These are phyloP conservation scores for Lepidium africanum DNA, from an alignment of 345 rosid genomes.

Conservation along the genomic window DNA sequence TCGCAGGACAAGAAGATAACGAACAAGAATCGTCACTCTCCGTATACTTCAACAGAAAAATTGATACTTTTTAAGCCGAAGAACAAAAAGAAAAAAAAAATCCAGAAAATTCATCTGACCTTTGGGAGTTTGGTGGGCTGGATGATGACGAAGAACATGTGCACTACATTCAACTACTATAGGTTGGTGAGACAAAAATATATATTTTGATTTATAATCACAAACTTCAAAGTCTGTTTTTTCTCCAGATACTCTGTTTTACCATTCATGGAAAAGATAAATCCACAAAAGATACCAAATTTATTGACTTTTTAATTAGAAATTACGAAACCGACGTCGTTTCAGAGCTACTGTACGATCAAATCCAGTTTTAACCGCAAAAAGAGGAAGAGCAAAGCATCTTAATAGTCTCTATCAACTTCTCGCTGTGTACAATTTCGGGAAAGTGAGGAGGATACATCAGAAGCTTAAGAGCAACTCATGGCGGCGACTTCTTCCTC, in stretches of 20 bases:
- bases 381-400: neutral
- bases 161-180: conserved; percentile 4
- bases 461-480: neutral
- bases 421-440: neutral
- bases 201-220: neutral
- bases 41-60: neutral
- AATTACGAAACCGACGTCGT: conserved; percentile 10
- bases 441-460: conserved; percentile 15
- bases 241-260: conserved; percentile 2
- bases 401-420: neutral
- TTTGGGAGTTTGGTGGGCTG: conserved; percentile 11
- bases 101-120: conserved; percentile 8
- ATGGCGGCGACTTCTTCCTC: conserved; percentile 43
- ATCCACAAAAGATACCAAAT: neutral
- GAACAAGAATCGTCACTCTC: conserved; percentile 8
- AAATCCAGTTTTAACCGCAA: neutral
- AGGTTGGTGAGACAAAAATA: conserved; percentile 18
- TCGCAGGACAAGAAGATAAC: neutral
- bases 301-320: neutral
- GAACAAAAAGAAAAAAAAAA: neutral
- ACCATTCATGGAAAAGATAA: neutral
- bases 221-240: neutral
- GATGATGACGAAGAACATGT: conserved; percentile 21
- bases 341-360: neutral
- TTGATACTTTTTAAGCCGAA: conserved; percentile 1